A percentile compares a stretch with the other conserved stretches of the same genome.
Conservation (phyloP, 2,329 filamentous ascomycete species). For the Tolypocladium tropicale region DNA sequence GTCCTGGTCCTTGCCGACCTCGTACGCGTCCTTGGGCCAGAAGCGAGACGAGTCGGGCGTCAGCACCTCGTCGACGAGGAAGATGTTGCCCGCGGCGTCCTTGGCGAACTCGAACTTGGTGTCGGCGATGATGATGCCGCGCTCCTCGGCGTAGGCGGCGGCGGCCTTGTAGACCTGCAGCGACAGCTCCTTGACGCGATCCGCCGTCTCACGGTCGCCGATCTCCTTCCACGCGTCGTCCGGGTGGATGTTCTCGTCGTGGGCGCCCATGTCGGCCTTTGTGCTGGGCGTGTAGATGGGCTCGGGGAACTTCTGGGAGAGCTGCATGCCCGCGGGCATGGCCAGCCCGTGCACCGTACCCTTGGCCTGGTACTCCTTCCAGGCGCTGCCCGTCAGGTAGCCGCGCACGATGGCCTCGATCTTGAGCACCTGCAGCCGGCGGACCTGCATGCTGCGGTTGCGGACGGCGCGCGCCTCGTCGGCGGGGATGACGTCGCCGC, state of each 20-base stretch:
- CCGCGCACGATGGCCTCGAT: slow-evolving; percentile 52
- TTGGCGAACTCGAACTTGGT: slow-evolving; percentile 38
- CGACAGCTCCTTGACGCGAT: slow-evolving; percentile 19
- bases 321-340: slow-evolving; percentile 56
- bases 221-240: slow-evolving; percentile 43
- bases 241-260: slow-evolving; percentile 78
- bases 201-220: slow-evolving; percentile 20
- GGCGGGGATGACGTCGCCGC: slow-evolving; percentile 15
- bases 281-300: slow-evolving; percentile 64
- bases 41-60: slow-evolving; percentile 80
- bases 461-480: slow-evolving; percentile 42
- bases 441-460: slow-evolving; percentile 67
- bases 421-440: slow-evolving; percentile 29
- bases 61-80: slow-evolving; percentile 66
- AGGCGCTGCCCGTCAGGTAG: slow-evolving; percentile 80
- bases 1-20: slow-evolving; percentile 62
- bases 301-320: slow-evolving; percentile 58
- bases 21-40: slow-evolving; percentile 60
- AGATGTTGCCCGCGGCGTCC: slow-evolving; percentile 35
- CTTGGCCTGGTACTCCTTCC: slow-evolving; percentile 59
- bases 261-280: slow-evolving; percentile 68
- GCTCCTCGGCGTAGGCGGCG: slow-evolving; percentile 45
- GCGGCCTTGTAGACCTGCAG: slow-evolving; percentile 30
- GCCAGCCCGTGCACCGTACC: slow-evolving; percentile 74
- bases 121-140: slow-evolving; percentile 29